A percentile compares a stretch with the other conserved stretches of the same genome.
These are phyloP conservation scores for Drechslerella dactyloides DNA, from an alignment of 2,329 filamentous ascomycete genomes.

Conservation along the genomic window DNA sequence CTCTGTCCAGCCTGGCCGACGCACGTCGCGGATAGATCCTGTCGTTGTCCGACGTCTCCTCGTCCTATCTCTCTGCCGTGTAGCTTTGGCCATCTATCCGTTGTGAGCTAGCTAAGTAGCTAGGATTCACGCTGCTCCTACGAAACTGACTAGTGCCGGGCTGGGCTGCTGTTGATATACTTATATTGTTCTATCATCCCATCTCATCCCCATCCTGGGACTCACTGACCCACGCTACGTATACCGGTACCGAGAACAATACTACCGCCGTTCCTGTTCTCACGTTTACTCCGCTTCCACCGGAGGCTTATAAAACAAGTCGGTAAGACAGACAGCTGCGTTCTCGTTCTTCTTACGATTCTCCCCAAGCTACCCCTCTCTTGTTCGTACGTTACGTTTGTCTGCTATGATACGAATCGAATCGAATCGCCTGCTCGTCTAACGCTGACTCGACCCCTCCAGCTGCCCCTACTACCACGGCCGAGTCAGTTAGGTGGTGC, in stretches of 20 bases:
- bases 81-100: neutral
- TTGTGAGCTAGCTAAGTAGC: too few species aligned
- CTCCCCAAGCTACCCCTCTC: neutral
- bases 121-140: too few species aligned
- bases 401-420: neutral
- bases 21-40: neutral
- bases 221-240: neutral
- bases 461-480: too few species aligned
- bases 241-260: neutral
- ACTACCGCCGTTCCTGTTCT: conserved; percentile 6
- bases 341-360: neutral
- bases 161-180: too few species aligned
- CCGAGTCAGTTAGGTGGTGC: too few species aligned
- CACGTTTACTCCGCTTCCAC: conserved; percentile 43
- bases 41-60: neutral
- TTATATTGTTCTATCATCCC: too few species aligned
- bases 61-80: neutral
- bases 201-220: too few species aligned
- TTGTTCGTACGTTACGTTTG: too few species aligned
- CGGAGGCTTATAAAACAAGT: conserved; percentile 8
- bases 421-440: too few species aligned
- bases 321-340: conserved; percentile 1
- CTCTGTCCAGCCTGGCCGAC: conserved; percentile 3
- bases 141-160: too few species aligned
- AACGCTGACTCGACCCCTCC: too few species aligned